A percentile compares a stretch with the other conserved stretches of the same genome.
These are phyloP conservation scores for Boechera stricta DNA, from an alignment of 345 rosid species.

Conservation along the genomic window DNA sequence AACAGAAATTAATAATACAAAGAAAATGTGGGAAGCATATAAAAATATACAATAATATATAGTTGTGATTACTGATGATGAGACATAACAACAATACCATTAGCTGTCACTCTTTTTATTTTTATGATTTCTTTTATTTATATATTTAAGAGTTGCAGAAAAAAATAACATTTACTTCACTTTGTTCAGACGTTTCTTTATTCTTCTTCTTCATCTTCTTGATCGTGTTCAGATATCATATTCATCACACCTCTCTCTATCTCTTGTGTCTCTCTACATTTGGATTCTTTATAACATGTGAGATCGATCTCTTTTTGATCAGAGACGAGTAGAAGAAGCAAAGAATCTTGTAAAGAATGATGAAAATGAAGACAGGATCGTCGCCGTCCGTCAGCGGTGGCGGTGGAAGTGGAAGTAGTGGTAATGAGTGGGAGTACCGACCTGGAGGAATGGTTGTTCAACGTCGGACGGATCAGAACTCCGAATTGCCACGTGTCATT, in stretches of 20 bases:
- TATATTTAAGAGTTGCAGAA: constrained; percentile 6
- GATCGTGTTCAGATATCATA: constrained; percentile 40
- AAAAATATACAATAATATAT: constrained; percentile 6
- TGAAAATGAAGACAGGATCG: constrained; percentile 44
- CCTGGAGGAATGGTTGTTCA: constrained; percentile 99
- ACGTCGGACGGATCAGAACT: constrained; percentile 70
- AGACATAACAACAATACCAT: constrained; percentile 50
- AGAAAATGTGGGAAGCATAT: constrained; percentile 36
- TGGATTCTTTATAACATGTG: constrained; percentile 40
- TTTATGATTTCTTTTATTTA: neutral
- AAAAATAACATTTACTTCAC: constrained; percentile 39
- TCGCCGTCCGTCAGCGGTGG: constrained; percentile 44
- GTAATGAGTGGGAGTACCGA: constrained; percentile 82
- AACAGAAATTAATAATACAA: constrained; percentile 15
- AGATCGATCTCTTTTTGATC: constrained; percentile 28
- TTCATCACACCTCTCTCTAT: constrained; percentile 27
- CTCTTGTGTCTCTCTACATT: neutral
- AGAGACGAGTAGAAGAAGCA: constrained; percentile 30
- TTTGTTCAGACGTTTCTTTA: constrained; percentile 49
- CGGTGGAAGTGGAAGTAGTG: constrained; percentile 51
- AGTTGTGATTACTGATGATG: constrained; percentile 46
- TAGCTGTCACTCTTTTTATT: constrained; percentile 44
- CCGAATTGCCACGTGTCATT: constrained; percentile 77
- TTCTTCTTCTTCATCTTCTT: constrained; percentile 37
- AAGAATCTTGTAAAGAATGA: constrained; percentile 35